Percentiles rank a stretch among this genome's conserved stretches.
Conservation (phyloP, 345 rosid genomes). For the Arabidopsis suecica region DNA sequence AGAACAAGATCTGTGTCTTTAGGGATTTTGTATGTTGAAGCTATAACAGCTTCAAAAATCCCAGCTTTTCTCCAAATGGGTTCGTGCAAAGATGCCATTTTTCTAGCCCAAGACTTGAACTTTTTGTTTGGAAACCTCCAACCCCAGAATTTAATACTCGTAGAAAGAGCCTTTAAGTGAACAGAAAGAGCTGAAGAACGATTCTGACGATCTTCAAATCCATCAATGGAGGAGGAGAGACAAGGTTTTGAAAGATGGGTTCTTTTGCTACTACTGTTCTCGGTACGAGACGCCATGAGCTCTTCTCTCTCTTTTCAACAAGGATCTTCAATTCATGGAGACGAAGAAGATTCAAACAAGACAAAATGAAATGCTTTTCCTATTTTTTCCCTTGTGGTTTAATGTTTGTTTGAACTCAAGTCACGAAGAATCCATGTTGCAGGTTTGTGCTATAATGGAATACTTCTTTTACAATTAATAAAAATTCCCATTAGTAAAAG, state of each 20-base stretch:
- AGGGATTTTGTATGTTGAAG: slow-evolving; percentile 41
- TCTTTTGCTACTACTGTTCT: slow-evolving; percentile 17
- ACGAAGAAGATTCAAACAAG: background rate
- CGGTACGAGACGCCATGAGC: background rate
- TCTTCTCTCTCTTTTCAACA: background rate
- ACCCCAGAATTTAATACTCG: too few species aligned
- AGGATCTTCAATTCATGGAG: background rate
- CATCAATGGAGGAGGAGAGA: slow-evolving; percentile 21
- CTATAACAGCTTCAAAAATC: slow-evolving; percentile 48
- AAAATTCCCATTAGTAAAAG: too few species aligned
- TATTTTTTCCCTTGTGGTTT: background rate
- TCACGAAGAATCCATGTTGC: background rate
- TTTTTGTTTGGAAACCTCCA: too few species aligned
- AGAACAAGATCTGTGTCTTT: slow-evolving; percentile 42
- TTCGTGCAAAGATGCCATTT: slow-evolving; percentile 44
- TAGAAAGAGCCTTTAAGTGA: background rate
- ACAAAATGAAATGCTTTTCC: background rate
- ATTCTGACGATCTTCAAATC: background rate
- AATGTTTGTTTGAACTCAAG: background rate
- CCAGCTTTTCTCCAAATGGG: slow-evolving; percentile 36
- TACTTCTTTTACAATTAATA: too few species aligned
- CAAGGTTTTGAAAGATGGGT: slow-evolving; percentile 48
- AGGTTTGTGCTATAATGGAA: background rate
- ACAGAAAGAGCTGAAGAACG: background rate
- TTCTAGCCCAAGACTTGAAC: background rate